Conservation (phyloP, 192 early-diverging fungal species). For the Rhizoclosmatium sp. region DNA sequence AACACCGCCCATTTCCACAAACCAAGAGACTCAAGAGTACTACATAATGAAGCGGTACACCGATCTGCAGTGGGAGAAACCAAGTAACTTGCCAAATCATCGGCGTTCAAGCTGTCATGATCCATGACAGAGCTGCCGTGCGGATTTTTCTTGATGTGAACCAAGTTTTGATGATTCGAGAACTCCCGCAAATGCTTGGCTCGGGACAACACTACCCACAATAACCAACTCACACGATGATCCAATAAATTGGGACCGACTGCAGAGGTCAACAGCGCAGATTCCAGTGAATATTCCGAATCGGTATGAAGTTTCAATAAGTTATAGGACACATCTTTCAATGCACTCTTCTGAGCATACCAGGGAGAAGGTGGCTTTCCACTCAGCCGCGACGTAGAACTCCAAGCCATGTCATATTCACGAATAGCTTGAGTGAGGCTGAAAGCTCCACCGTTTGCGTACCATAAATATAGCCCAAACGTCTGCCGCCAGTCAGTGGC, state of each 20-base stretch:
- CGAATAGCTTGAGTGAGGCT: conserved; percentile 43
- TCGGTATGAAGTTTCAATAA: conserved; percentile 71
- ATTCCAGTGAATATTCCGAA: conserved; percentile 60
- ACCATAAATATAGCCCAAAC: conserved; percentile 65
- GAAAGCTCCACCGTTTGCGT: conserved; percentile 50
- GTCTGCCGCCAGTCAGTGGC: conserved; percentile 52
- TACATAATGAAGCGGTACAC: conserved; percentile 68
- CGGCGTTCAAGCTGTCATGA: conserved; percentile 20
- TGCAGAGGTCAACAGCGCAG: conserved; percentile 64
- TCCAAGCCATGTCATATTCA: conserved; percentile 44
- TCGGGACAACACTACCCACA: conserved; percentile 60
- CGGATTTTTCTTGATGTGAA: background rate
- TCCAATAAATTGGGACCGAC: conserved; percentile 69
- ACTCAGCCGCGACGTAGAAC: background rate
- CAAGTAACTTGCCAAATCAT: background rate
- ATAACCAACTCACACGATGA: conserved; percentile 72
- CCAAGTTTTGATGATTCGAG: conserved; percentile 7
- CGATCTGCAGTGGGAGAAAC: conserved; percentile 40
- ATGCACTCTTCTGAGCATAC: background rate
- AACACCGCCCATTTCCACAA: conserved; percentile 88
- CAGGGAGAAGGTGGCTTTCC: conserved; percentile 4
- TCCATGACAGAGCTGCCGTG: background rate
- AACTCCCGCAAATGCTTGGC: conserved; percentile 58
- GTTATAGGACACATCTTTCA: conserved; percentile 74
- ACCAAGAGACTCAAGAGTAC: conserved; percentile 76